Evolutionary conservation across 768 basidiomycete species (phyloP).

Genomic region (Russula dissimulans): DNA sequence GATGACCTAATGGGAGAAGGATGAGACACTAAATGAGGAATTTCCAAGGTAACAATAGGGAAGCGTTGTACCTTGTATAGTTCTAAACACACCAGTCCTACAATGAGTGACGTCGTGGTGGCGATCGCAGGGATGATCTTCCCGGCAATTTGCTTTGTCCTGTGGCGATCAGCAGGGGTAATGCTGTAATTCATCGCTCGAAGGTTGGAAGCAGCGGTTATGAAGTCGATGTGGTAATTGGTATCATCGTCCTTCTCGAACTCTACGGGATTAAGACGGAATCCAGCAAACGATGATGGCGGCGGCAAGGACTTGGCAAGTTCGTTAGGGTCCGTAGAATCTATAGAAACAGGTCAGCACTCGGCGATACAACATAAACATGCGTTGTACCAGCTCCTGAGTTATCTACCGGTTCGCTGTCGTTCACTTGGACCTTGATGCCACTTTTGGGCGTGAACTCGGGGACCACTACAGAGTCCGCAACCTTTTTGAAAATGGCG

Average conservation of each 20-base stretch:
- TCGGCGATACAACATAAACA: background rate
- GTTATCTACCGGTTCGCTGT: constrained; percentile 68
- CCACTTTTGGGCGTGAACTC: constrained; percentile 91
- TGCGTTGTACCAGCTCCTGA: constrained; percentile 33
- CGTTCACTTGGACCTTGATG: constrained; percentile 87
- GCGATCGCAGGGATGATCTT: constrained; percentile 99
- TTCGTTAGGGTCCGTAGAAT: constrained; percentile 36
- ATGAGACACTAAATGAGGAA: background rate
- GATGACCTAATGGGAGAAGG: constrained; percentile 53
- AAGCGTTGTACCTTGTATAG: constrained; percentile 72
- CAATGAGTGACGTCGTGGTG: constrained; percentile 93
- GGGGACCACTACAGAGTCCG: constrained; percentile 76
- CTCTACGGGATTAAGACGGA: constrained; percentile 88
- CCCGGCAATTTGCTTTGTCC: constrained; percentile 95
- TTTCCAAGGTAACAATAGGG: background rate
- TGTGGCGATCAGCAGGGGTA: constrained; percentile 74
- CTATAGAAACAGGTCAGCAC: background rate
- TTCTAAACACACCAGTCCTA: constrained; percentile 93
- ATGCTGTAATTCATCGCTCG: constrained; percentile 95
- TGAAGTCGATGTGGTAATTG: constrained; percentile 98
- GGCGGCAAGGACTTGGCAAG: constrained; percentile 67
- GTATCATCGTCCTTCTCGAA: constrained; percentile 99
- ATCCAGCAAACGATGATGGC: constrained; percentile 91
- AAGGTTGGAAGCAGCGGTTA: constrained; percentile 94
- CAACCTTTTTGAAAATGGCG: constrained; percentile 70